Evolutionary conservation across 495 filamentous ascomycete genomes (phyloP), one percentile per base, ranked within the genome.

Genomic region (Aspergillus saccharolyticus): DNA sequence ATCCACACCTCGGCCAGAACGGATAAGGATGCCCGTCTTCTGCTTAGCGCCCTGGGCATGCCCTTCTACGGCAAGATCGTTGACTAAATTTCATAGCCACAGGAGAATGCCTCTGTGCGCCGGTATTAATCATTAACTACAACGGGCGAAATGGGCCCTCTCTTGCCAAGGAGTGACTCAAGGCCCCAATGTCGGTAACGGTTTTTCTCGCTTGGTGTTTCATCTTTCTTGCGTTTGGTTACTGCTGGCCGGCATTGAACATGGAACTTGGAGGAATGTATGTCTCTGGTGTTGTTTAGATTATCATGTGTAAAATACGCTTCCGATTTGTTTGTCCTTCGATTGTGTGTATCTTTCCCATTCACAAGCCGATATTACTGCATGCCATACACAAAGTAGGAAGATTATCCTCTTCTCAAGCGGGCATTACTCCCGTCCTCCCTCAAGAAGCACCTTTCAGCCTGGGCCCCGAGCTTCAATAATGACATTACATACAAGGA

Each of bases 1-100:
- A 70, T 96, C 54, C 89, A 96, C 72, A 97, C 94, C 5, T 83
- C 88, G 33, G 94, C 94, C 44, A 91, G 78, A 18, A 95, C 88
- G 17, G 92, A 98, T 66, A 85, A 86, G 64, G 93, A 98, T 66
- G 95, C 91, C n/a, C 83, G 89, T 60, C 66, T 97, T 56, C 78
- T 98, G 54, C 80, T 96, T 33, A 85, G 84, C 66, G 79, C 90
- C 22, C 73, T 97, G 66, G 94, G 94, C 16, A 65, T 78, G 50
- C 91, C 91, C 0, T 96, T 96, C 72, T 82, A 88, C 61, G 91
- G 91, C 61, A 86, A 90, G 73, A 66, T 80, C 5, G 71, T 83
- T 55, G 70, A 85, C 55, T 85, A 74, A 53, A 53, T 20, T 22
- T n/a, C 33, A 12, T 22, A 42, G 50, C 30, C 42, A 33, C 20